Evolutionary conservation across 176 grass and related monocot species (phyloP).

Genomic region (Secale cereale): DNA sequence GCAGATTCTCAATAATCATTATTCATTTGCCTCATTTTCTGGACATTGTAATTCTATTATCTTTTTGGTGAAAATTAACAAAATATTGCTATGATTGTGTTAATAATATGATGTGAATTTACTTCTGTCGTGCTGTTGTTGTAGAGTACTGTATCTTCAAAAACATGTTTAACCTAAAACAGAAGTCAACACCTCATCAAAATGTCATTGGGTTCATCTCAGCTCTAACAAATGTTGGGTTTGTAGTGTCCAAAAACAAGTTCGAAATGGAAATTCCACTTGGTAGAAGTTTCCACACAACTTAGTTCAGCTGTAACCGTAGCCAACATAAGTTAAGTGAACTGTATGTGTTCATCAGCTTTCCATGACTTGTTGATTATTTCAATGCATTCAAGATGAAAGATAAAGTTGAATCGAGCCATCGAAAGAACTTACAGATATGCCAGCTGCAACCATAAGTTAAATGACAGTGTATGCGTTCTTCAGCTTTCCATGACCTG

Average conservation of each 20-base stretch:
- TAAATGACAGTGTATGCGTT: not conserved
- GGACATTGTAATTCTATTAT: not conserved
- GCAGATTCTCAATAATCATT: not conserved
- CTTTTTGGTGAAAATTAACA: not conserved
- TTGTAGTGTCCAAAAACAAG: not conserved
- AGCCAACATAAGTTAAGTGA: not conserved
- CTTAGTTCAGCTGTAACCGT: conserved; percentile 3
- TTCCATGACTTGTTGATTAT: not conserved
- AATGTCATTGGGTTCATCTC: not conserved
- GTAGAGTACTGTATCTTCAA: not conserved
- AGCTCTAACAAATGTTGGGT: not conserved
- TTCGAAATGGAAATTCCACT: not conserved
- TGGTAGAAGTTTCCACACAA: not conserved
- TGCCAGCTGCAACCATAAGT: not conserved
- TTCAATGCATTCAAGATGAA: not conserved
- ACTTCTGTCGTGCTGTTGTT: not conserved
- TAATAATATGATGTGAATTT: not conserved
- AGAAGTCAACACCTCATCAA: not conserved
- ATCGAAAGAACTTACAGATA: not conserved
- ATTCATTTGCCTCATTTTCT: not conserved
- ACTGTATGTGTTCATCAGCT: not conserved
- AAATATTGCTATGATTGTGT: not conserved
- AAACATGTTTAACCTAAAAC: conserved; percentile 9
- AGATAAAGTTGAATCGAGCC: not conserved
- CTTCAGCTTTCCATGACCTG: not conserved